Evolutionary conservation across 495 filamentous ascomycete genomes (phyloP).

Genomic region (Chaetomium fimeti): DNA sequence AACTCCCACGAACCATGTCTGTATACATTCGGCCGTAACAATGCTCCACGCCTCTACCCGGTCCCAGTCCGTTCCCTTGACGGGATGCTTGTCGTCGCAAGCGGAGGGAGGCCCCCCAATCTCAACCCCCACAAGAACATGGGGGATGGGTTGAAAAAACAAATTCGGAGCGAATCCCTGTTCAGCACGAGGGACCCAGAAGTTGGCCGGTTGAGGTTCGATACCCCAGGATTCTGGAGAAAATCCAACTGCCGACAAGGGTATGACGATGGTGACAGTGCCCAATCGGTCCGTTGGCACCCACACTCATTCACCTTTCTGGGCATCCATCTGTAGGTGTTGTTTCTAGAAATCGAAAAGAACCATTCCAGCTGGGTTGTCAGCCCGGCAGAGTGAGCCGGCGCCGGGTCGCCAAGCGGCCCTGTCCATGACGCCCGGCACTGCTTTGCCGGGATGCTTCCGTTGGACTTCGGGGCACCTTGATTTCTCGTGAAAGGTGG

Average conservation of each 20-base stretch:
- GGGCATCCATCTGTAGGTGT: too few species aligned
- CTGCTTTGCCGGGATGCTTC: not conserved
- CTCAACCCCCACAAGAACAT: too few species aligned
- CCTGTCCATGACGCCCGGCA: not conserved
- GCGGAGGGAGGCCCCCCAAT: too few species aligned
- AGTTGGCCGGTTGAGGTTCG: not conserved
- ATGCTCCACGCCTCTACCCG: too few species aligned
- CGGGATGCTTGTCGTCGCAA: too few species aligned
- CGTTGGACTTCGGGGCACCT: not conserved
- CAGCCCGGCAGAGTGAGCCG: not conserved
- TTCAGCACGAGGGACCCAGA: too few species aligned
- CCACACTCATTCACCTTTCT: too few species aligned
- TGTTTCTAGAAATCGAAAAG: not conserved
- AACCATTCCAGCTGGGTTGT: not conserved
- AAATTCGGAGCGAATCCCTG: too few species aligned
- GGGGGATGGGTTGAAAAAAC: too few species aligned
- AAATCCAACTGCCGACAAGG: not conserved
- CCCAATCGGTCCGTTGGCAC: not conserved
- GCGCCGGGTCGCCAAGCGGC: conserved; percentile 8
- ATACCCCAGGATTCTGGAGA: not conserved
- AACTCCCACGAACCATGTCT: too few species aligned
- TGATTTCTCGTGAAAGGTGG: not conserved
- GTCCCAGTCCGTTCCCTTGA: too few species aligned
- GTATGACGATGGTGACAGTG: not conserved
- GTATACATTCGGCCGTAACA: too few species aligned